Evolutionary conservation across 1,139 yeast species (phyloP).

Genomic region (Debaryomyces sp.): DNA sequence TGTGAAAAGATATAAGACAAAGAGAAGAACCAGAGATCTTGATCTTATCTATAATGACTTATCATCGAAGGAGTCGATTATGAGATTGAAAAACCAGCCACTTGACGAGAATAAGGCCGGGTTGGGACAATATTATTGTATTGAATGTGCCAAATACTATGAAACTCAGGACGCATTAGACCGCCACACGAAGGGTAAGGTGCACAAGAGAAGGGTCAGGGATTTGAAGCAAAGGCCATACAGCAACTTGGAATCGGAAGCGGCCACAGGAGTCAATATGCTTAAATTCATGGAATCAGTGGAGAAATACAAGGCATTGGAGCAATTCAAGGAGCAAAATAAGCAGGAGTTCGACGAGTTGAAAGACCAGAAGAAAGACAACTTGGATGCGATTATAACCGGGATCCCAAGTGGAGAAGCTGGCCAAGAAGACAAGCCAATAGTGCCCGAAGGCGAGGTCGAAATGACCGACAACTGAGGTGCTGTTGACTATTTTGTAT

Average conservation of each 20-base stretch:
- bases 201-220: constrained; percentile 84
- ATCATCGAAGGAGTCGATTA: constrained; percentile 61
- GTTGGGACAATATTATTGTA: constrained; percentile 89
- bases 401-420: constrained; percentile 33
- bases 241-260: constrained; percentile 84
- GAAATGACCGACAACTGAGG: constrained; percentile 21
- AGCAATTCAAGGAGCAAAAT: constrained; percentile 40
- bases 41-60: constrained; percentile 84
- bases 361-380: constrained; percentile 41
- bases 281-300: constrained; percentile 64
- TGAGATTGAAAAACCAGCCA: constrained; percentile 73
- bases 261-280: constrained; percentile 82
- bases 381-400: constrained; percentile 43
- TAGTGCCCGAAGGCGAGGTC: constrained; percentile 16
- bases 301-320: constrained; percentile 52
- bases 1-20: constrained; percentile 72
- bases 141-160: constrained; percentile 91
- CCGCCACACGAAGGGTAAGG: constrained; percentile 72
- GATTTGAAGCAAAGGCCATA: constrained; percentile 79
- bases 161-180: constrained; percentile 76
- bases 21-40: constrained; percentile 81
- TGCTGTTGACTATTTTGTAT: constrained; percentile 1
- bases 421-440: constrained; percentile 8
- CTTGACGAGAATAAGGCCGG: constrained; percentile 92
- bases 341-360: constrained; percentile 40